Evolutionary conservation across 2,329 filamentous ascomycete species (phyloP), one percentile per base, ranked within the genome.

Genomic region (Colletotrichum chlorophyti): DNA sequence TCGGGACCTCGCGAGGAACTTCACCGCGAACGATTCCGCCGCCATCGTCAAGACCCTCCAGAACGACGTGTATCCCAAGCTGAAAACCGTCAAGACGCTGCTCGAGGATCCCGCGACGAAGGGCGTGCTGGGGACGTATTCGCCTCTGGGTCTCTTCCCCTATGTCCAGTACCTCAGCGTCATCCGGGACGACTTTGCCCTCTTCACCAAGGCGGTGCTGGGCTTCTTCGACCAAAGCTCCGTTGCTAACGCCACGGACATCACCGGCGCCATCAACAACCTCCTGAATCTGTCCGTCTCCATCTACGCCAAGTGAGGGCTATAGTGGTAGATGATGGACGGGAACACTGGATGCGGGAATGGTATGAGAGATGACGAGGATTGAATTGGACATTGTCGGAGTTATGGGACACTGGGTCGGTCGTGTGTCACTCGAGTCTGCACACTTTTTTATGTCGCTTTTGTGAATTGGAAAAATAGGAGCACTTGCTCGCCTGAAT

Each of bases 21-120:
- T 59, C 24, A 29, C 21, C 5, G 5, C 37, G 2, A 14, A 14
- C 14, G 38, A 45, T 3, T 55, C 43, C 4, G 1, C 14, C 8
- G 6, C 24, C 19, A 37, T 59, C 19, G 19, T 49, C 23, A 17
- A 12, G 9, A 19, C 38, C 24, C 26, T 59, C 38, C 34, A 21
- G n/a, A 11, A 53, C 17, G 42, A 31, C 11, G 7, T 54, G 9
- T 8, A 6, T 11, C 49, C 54, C 2, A 10, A 24, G 14, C 34
- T 45, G 1, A 15, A 43, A 35, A 31, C 27, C 8, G 54, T 24
- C 12, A 26, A 24, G 6, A 7, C 21, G 1, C 15, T 49, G 10
- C 8, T 59, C 4, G 14, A 1, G n/a, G 19, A 27, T 4, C 31
- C 51, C 5, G 50, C 49, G 34, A 11, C 14, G 0, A 8, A 9